phyloP scores from a whole-genome alignment of 371 early-diverging fungal genomes.

The Chytridiales sp. region DNA sequence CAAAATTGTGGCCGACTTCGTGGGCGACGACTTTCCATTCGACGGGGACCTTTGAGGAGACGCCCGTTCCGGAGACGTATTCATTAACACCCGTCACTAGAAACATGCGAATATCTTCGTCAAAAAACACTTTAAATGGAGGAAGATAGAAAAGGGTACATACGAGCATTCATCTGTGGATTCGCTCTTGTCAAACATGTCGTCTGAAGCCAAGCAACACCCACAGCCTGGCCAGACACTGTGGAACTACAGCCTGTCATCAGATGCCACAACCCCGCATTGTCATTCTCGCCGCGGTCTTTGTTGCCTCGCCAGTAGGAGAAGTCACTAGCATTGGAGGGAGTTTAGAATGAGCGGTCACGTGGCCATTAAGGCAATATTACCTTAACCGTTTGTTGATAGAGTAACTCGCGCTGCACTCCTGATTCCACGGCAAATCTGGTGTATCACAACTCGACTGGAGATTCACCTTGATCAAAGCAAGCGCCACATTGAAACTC shows the following conservation, averaged over 20 bases:
- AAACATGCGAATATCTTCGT: conserved; percentile 25
- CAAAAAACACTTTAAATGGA: conserved; percentile 4
- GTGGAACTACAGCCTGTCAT: conserved; percentile 63
- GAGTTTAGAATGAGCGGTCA: background rate
- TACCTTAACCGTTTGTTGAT: conserved; percentile 71
- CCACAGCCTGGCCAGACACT: conserved; percentile 78
- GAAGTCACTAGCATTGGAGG: conserved; percentile 63
- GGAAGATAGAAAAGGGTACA: conserved; percentile 6
- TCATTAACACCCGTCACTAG: conserved; percentile 32
- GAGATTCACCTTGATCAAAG: conserved; percentile 77
- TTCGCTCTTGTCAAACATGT: conserved; percentile 62
- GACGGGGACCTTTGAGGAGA: conserved; percentile 78
- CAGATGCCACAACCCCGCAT: conserved; percentile 90
- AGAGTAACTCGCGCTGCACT: conserved; percentile 67
- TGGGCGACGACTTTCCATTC: conserved; percentile 97
- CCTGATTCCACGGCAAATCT: conserved; percentile 72
- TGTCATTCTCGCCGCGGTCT: conserved; percentile 52
- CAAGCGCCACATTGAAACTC: conserved; percentile 87
- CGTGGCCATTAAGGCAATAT: background rate
- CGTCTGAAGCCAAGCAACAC: conserved; percentile 89
- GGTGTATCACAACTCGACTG: conserved; percentile 50
- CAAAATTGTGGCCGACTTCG: conserved; percentile 79
- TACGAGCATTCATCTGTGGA: conserved; percentile 43
- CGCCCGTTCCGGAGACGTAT: conserved; percentile 79
- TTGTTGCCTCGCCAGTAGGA: conserved; percentile 81